phyloP scores from a whole-genome alignment of 2,329 filamentous ascomycete species.

The Penicillium sp. region DNA sequence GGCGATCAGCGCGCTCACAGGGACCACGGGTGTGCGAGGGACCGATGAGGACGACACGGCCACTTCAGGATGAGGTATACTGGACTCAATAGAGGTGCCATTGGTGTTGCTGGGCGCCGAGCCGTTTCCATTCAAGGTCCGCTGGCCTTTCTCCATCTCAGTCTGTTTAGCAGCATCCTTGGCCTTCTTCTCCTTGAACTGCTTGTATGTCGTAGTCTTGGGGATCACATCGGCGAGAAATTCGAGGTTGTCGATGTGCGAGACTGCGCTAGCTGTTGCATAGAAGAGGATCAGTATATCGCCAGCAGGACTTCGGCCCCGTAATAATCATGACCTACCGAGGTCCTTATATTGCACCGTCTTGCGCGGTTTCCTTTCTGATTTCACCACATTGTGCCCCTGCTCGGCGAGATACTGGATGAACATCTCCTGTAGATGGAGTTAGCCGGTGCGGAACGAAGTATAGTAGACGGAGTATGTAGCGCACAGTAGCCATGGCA shows the following conservation, averaged over 20 bases:
- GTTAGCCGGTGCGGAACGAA: slow-evolving; percentile 20
- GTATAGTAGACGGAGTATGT: slow-evolving; percentile 2
- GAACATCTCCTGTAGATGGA: slow-evolving; percentile 75
- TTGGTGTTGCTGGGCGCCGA: slow-evolving; percentile 27
- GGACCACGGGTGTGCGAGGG: slow-evolving; percentile 44
- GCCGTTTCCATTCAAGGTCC: slow-evolving; percentile 39
- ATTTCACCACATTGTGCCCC: slow-evolving; percentile 83
- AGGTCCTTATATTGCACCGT: slow-evolving; percentile 97
- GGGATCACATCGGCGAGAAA: slow-evolving; percentile 92
- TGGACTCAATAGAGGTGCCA: slow-evolving; percentile 26
- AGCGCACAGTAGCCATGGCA: slow-evolving; percentile 77
- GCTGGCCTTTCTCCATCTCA: slow-evolving; percentile 45
- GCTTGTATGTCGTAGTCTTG: slow-evolving; percentile 78
- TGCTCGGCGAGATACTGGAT: slow-evolving; percentile 87
- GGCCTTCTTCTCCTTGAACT: slow-evolving; percentile 68
- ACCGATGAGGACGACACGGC: slow-evolving; percentile 31
- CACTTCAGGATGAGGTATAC: slow-evolving; percentile 20
- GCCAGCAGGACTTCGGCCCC: neutral
- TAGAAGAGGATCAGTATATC: slow-evolving; percentile 14
- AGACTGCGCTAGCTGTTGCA: slow-evolving; percentile 73
- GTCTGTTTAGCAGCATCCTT: slow-evolving; percentile 39
- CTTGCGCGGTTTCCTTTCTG: slow-evolving; percentile 86
- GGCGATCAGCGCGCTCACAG: slow-evolving; percentile 59
- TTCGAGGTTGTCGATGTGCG: slow-evolving; percentile 89
- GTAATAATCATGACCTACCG: slow-evolving; percentile 55